Evolutionary conservation across 768 basidiomycete genomes (phyloP), one percentile per base, ranked within the genome.

Genomic region (Boletus huronensis): DNA sequence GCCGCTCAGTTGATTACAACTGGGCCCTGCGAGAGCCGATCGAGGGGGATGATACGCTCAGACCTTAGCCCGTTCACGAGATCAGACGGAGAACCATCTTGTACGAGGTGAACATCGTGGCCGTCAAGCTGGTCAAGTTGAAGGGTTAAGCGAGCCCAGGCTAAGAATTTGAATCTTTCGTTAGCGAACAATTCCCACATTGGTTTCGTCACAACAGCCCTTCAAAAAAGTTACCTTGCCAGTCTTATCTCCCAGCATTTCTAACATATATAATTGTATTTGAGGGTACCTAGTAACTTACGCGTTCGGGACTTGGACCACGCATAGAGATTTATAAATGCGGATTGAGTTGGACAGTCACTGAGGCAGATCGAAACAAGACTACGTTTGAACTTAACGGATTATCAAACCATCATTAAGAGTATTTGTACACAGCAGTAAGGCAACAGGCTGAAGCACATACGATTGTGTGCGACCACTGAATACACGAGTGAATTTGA

Each of bases 11-110:
- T 63, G 65, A 63, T 84, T 78, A 78, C 69, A 72, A 74, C 78
- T 72, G 73, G 80, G 70, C 78, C 75, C 84, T 60, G 79, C 81
- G 78, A 81, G 80, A 74, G 78, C 72, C 82, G 60, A 77, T 81
- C 78, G 54, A 77, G 78, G 78, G 78, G 80, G 81, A 80, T 71
- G 79, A 58, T 66, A 81, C 78, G 69, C 84, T 87, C 85, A 84
- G 84, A 87, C 82, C 82, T 87, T 87, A 77, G 79, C 84, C 83
- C 83, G 83, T 82, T 86, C 82, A 82, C 77, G 68, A 84, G 60
- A 52, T 54, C 61, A 63, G 64, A 71, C 52, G 57, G 46, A 11
- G 29, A 31, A 34, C 25, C 62, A 60, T 74, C 75, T 73, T 75
- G 83, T 81, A 60, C 63, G 82, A 67, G 61, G 72, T 81, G 82